Evolutionary conservation across 371 early-diverging fungal genomes (phyloP), one percentile per base, ranked within the genome.

Genomic region (Fennellomyces sp.): DNA sequence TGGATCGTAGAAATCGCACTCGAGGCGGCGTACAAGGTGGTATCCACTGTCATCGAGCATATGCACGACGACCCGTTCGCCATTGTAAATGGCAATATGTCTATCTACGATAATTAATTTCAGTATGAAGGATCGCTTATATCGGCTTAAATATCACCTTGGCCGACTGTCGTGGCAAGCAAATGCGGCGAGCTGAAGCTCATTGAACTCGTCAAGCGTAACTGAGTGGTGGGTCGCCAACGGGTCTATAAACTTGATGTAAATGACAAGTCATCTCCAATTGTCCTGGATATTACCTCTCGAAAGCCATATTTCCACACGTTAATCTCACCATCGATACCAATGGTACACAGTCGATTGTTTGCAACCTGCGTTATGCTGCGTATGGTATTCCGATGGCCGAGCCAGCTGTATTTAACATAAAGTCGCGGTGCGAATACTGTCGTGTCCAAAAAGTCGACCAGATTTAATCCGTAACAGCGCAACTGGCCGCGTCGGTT

Each of bases 391-490:
- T 70, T 68, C 25, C 80, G 84, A 61, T 89, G 91, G 0, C 89
- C 91, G 6, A 81, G 63, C 91, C 91, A 93, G 1, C 85, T 81
- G 53, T 86, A 83, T 51, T 83, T 75, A 6, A 89, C 61, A 19
- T 81, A 69, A 5, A 93, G 68, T 36, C 80, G 80, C 4, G 91
- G 81, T 23, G 77, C 66, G 38, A 83, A 82, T 63, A 83, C 80
- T 0, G 84, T 76, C 1, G 80, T 75, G 41, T 89, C 90, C 47
- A 93, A 85, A 38, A 93, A 88, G 62, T 93, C 92, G 55, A 91
- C 83, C 38, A 93, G 68, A 56, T 90, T 88, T 60, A 91, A 79
- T 10, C 86, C 83, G 60, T 88, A 93, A 26, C 82, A 79, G 61
- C 83, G 75, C 15, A 92, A 53, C 2, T 86, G 83, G 0, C 92